These are phyloP conservation scores for Nepenthes gracilis DNA, from an alignment of 148 eudicot genomes.

Conservation along the genomic window DNA sequence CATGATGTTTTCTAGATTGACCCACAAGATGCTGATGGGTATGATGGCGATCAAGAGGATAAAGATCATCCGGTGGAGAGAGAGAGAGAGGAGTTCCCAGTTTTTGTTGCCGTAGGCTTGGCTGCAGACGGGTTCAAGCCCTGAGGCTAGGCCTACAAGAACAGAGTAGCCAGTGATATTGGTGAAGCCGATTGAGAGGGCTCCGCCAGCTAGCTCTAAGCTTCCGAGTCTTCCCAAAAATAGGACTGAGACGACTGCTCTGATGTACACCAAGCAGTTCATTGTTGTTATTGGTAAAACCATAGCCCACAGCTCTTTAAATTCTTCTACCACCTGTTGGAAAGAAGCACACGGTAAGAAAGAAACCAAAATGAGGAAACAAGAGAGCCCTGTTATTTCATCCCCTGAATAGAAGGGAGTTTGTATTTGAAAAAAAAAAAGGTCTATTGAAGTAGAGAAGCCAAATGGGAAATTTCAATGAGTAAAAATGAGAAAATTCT, in stretches of 20 bases:
- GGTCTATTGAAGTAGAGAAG: no score
- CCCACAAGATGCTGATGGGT: slow-evolving; percentile 67
- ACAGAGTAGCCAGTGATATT: slow-evolving; percentile 97
- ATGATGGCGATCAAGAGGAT: slow-evolving; percentile 50
- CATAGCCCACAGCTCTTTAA: slow-evolving; percentile 77
- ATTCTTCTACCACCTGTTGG: slow-evolving; percentile 55
- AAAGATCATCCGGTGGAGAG: slow-evolving; percentile 71
- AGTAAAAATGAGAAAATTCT: no score
- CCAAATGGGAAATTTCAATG: no score
- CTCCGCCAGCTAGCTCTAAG: slow-evolving; percentile 84
- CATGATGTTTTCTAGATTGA: slow-evolving; percentile 64
- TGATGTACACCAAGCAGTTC: slow-evolving; percentile 61
- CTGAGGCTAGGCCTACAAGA: slow-evolving; percentile 70
- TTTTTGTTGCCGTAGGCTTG: slow-evolving; percentile 66
- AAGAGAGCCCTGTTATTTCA: not conserved
- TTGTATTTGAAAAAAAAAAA: no score
- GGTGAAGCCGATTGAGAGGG: slow-evolving; percentile 83
- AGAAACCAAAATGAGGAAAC: not conserved
- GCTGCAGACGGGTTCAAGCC: slow-evolving; percentile 83
- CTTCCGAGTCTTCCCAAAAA: slow-evolving; percentile 83
- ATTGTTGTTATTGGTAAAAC: slow-evolving; percentile 80
- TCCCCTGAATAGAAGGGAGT: not conserved
- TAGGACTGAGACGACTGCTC: slow-evolving; percentile 69
- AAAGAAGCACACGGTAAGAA: not conserved
- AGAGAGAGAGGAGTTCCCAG: slow-evolving; percentile 44